Conservation (phyloP, 148 eudicot species). For the Fagopyrum esculentum region DNA sequence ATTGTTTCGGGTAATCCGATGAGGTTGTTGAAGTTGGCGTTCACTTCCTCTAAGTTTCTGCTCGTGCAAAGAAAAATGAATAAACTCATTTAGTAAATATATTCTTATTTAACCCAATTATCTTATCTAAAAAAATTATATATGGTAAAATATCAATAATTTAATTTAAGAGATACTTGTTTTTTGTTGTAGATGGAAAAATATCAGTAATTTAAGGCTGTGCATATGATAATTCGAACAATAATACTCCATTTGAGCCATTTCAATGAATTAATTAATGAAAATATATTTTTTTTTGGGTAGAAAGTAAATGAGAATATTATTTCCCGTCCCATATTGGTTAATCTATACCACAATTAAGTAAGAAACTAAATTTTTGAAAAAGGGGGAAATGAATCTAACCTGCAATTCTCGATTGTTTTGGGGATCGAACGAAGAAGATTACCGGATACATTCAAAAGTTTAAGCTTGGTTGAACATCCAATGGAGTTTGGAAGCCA, state of each 20-base stretch:
- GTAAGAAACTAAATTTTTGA: neutral
- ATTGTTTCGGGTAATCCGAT: constrained; percentile 56
- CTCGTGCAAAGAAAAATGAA: too few species aligned
- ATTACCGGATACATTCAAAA: constrained; percentile 64
- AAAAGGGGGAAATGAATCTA: neutral
- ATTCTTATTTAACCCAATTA: too few species aligned
- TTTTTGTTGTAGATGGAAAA: neutral
- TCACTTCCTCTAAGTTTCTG: constrained; percentile 37
- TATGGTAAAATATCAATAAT: too few species aligned
- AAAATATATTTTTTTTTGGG: too few species aligned
- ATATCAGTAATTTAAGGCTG: too few species aligned
- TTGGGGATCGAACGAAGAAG: constrained; percentile 50
- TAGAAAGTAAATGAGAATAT: too few species aligned
- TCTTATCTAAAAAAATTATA: too few species aligned
- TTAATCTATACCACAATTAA: neutral
- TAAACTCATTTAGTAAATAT: too few species aligned
- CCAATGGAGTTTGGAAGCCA: constrained; percentile 75
- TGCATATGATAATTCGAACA: too few species aligned
- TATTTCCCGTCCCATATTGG: neutral
- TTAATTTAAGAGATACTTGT: too few species aligned
- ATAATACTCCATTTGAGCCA: too few species aligned
- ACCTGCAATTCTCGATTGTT: constrained; percentile 78
- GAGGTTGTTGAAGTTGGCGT: constrained; percentile 74
- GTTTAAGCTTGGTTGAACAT: constrained; percentile 61
- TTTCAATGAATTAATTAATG: too few species aligned